Conservation (phyloP, 2,329 filamentous ascomycete species). For the Alternaria panax region DNA sequence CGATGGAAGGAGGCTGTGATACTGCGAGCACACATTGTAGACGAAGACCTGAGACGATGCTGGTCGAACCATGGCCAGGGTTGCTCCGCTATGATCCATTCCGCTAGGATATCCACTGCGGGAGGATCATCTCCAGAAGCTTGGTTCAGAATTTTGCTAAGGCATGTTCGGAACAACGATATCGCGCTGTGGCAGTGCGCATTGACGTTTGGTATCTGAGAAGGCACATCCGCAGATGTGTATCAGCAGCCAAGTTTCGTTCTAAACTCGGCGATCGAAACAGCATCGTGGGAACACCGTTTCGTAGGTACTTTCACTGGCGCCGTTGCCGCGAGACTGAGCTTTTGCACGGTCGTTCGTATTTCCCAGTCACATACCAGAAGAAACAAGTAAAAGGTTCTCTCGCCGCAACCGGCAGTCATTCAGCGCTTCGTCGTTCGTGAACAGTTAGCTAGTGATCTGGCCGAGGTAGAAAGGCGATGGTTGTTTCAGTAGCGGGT, state of each 20-base stretch:
- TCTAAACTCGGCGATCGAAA: constrained; percentile 40
- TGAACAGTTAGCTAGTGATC: constrained; percentile 7
- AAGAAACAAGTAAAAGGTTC: not conserved
- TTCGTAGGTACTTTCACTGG: not conserved
- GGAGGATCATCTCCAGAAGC: constrained; percentile 32
- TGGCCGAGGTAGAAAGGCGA: constrained; percentile 4
- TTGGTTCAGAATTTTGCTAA: constrained; percentile 10
- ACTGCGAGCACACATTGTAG: constrained; percentile 27
- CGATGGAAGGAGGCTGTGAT: constrained; percentile 26
- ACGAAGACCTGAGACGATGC: constrained; percentile 33
- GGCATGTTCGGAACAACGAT: constrained; percentile 27
- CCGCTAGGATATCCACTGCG: constrained; percentile 21
- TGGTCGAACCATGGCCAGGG: constrained; percentile 35
- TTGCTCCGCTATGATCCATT: constrained; percentile 13
- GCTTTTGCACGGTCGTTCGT: not conserved
- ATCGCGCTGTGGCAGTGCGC: constrained; percentile 25
- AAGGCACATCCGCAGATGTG: constrained; percentile 23
- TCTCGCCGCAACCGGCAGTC: not conserved
- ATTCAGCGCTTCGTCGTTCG: not conserved
- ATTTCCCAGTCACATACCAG: not conserved
- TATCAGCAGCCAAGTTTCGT: constrained; percentile 36
- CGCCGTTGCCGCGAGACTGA: not conserved
- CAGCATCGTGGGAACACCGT: constrained; percentile 11
- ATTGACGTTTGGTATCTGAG: constrained; percentile 45
- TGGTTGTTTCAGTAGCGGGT: constrained; percentile 26